These are phyloP conservation scores for Cercospora janseana DNA, from an alignment of 2,329 filamentous ascomycete species.

Conservation along the genomic window DNA sequence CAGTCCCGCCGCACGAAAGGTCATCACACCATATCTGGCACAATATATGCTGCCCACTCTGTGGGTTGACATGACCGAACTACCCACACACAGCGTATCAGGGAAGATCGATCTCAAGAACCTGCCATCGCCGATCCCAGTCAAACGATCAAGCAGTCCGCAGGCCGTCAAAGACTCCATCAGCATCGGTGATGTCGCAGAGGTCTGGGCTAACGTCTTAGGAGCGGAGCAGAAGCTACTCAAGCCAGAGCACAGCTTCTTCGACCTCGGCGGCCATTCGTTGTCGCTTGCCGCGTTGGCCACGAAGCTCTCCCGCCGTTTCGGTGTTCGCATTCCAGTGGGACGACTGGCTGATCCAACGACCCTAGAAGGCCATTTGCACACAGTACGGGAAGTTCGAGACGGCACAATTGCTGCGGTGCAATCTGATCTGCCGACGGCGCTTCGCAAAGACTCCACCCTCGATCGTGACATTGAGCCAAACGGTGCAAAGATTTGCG, in stretches of 20 bases:
- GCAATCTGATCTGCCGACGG: constrained; percentile 70
- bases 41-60: constrained; percentile 81
- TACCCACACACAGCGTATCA: constrained; percentile 75
- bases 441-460: constrained; percentile 64
- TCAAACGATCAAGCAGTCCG: constrained; percentile 38
- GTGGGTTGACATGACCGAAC: constrained; percentile 69
- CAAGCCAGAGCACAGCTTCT: constrained; percentile 71
- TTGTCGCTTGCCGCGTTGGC: constrained; percentile 74
- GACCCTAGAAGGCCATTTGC: constrained; percentile 69
- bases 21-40: constrained; percentile 65
- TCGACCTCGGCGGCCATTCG: constrained; percentile 77
- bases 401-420: constrained; percentile 72
- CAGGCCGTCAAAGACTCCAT: constrained; percentile 54
- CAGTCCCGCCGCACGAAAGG: constrained; percentile 65
- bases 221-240: constrained; percentile 63
- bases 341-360: constrained; percentile 68
- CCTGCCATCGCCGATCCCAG: constrained; percentile 63
- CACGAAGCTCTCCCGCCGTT: constrained; percentile 65
- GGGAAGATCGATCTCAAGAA: constrained; percentile 74
- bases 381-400: constrained; percentile 67
- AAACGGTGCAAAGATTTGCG: constrained; percentile 52
- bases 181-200: constrained; percentile 64
- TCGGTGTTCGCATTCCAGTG: constrained; percentile 71
- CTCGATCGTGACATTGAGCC: constrained; percentile 68
- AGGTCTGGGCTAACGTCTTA: constrained; percentile 69